Percentiles rank a stretch among this genome's conserved stretches.
Conservation (phyloP, 1,139 yeast species). For the Yamadazyma epiphylla region DNA sequence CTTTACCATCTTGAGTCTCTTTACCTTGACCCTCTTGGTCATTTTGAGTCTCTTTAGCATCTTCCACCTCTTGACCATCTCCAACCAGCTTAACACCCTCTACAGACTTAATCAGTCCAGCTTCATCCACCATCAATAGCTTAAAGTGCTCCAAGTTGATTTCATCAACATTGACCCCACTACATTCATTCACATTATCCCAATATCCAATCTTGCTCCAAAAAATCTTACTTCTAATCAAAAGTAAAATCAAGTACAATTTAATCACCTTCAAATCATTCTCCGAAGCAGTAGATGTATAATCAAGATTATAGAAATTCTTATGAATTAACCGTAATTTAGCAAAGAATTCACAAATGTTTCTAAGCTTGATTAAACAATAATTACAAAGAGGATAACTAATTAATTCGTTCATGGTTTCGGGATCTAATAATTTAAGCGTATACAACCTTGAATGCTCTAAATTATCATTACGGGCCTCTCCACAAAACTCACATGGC, state of each 20-base stretch:
- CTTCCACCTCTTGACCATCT: slow-evolving; percentile 1
- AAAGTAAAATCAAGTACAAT: slow-evolving; percentile 23
- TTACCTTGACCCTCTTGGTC: slow-evolving; percentile 1
- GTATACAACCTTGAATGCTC: slow-evolving; percentile 77
- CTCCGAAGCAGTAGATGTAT: slow-evolving; percentile 10
- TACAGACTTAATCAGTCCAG: slow-evolving; percentile 6
- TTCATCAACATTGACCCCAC: slow-evolving; percentile 27
- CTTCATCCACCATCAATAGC: slow-evolving; percentile 8
- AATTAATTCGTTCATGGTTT: slow-evolving; percentile 21
- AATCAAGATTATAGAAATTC: slow-evolving; percentile 36
- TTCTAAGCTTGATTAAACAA: slow-evolving; percentile 75
- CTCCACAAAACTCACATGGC: slow-evolving; percentile 83
- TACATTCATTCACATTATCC: slow-evolving; percentile 39
- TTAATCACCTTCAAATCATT: slow-evolving; percentile 25
- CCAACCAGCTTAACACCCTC: slow-evolving; percentile 9
- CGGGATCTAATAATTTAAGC: slow-evolving; percentile 43
- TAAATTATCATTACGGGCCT: slow-evolving; percentile 59
- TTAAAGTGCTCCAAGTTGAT: slow-evolving; percentile 20
- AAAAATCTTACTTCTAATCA: slow-evolving; percentile 49
- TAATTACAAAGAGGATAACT: slow-evolving; percentile 77
- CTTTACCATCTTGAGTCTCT: slow-evolving; percentile 1
- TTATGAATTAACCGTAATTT: slow-evolving; percentile 62
- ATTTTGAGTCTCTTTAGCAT: slow-evolving; percentile 1
- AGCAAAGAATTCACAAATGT: slow-evolving; percentile 75
- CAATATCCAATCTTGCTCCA: slow-evolving; percentile 83